Conservation (phyloP, 805 yeast species). For the Jamesozyma gamospora region DNA sequence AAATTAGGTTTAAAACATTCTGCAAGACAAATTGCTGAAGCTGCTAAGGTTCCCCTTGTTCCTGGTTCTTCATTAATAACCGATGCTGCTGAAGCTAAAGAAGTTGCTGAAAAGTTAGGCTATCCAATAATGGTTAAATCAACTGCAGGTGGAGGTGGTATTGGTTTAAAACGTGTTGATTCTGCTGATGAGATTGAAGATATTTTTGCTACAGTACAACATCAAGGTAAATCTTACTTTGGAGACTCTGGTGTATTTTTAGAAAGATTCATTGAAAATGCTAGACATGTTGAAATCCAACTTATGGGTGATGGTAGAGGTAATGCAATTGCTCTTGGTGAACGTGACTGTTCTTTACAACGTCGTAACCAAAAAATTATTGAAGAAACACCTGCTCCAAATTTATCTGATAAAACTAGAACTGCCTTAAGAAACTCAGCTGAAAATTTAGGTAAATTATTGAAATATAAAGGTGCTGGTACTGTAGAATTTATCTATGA, state of each 20-base stretch:
- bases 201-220: conserved; percentile 84
- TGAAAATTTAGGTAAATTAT: conserved; percentile 66
- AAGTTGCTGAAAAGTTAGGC: conserved; percentile 60
- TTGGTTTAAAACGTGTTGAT: conserved; percentile 91
- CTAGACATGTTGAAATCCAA: conserved; percentile 94
- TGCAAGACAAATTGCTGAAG: conserved; percentile 85
- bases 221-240: conserved; percentile 86
- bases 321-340: conserved; percentile 87
- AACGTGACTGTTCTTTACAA: conserved; percentile 95
- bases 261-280: conserved; percentile 88
- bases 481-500: conserved; percentile 95
- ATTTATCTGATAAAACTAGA: conserved; percentile 73
- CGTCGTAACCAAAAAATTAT: conserved; percentile 94
- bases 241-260: conserved; percentile 94
- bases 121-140: conserved; percentile 95
- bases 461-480: conserved; percentile 94
- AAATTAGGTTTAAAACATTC: conserved; percentile 90
- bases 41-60: conserved; percentile 90
- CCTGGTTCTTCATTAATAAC: conserved; percentile 90
- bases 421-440: conserved; percentile 70
- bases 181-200: conserved; percentile 67
- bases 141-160: conserved; percentile 99
- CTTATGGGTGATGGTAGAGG: conserved; percentile 95
- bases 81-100: conserved; percentile 62
- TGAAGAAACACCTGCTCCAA: conserved; percentile 97